Conservation (phyloP, 2,329 filamentous ascomycete species). For the Exophiala sp. region DNA sequence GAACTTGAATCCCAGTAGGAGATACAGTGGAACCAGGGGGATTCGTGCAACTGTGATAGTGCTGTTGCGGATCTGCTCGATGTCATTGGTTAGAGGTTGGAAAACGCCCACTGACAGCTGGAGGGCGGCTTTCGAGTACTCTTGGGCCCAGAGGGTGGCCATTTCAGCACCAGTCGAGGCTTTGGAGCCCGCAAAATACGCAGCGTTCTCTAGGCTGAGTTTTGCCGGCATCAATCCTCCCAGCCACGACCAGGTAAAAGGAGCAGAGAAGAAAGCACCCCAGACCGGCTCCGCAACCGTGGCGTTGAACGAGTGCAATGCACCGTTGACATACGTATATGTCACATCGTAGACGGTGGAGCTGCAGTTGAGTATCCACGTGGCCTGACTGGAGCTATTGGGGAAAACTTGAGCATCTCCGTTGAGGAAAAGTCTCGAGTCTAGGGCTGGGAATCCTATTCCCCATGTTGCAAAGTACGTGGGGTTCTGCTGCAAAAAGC, state of each 20-base stretch:
- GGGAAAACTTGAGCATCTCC: not conserved
- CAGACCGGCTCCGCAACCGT: constrained; percentile 9
- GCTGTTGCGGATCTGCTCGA: constrained; percentile 15
- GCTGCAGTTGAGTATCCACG: constrained; percentile 20
- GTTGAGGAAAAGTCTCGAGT: constrained; percentile 4
- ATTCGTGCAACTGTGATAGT: constrained; percentile 17
- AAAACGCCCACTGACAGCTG: constrained; percentile 15
- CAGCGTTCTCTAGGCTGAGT: constrained; percentile 14
- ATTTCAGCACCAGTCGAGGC: constrained; percentile 7
- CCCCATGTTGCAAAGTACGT: constrained; percentile 3
- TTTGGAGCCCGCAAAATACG: constrained; percentile 7
- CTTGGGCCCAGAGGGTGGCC: not conserved
- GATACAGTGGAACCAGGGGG: constrained; percentile 11
- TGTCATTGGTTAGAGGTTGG: constrained; percentile 4
- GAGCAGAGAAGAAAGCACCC: constrained; percentile 12
- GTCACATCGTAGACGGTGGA: constrained; percentile 14
- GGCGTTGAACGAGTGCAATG: constrained; percentile 8
- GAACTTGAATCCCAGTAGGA: constrained; percentile 4
- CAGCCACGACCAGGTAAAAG: constrained; percentile 11
- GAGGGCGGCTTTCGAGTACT: constrained; percentile 17
- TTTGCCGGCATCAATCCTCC: not conserved
- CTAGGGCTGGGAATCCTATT: constrained; percentile 9
- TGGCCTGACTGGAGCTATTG: not conserved
- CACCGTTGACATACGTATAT: constrained; percentile 19
- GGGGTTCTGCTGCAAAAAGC: not conserved